phyloP scores from a whole-genome alignment of 371 early-diverging fungal species.

The Mortierella sp. region DNA sequence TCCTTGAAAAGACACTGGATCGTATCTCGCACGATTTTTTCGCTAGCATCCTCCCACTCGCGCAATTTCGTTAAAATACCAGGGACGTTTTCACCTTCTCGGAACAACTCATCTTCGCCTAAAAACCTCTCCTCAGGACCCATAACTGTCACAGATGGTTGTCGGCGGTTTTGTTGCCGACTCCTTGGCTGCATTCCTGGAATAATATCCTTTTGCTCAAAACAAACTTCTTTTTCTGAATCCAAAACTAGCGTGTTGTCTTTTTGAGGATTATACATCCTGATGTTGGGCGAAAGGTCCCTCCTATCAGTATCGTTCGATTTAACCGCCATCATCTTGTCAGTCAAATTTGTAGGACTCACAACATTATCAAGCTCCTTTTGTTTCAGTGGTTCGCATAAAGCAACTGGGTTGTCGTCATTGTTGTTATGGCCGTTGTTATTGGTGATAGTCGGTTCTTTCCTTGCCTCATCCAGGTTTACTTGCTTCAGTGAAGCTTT shows the following conservation, averaged over 20 bases:
- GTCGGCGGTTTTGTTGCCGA: background rate
- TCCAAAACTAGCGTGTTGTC: background rate
- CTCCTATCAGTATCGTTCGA: background rate
- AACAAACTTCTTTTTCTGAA: background rate
- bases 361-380: background rate
- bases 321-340: background rate
- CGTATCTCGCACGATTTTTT: constrained; percentile 15
- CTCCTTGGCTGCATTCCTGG: constrained; percentile 9
- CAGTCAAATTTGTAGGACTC: background rate
- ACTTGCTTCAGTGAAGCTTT: background rate
- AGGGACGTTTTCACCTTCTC: background rate
- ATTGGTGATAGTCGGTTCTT: background rate
- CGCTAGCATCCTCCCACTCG: constrained; percentile 32
- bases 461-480: background rate
- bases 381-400: background rate
- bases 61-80: background rate
- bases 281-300: background rate
- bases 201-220: background rate
- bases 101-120: background rate
- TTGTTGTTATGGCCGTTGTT: background rate
- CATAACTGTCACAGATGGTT: background rate
- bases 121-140: background rate
- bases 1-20: constrained; percentile 29
- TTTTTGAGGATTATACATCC: background rate
- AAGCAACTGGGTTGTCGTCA: background rate